phyloP scores from a whole-genome alignment of 768 basidiomycete genomes.

The Tylopilus sp. region DNA sequence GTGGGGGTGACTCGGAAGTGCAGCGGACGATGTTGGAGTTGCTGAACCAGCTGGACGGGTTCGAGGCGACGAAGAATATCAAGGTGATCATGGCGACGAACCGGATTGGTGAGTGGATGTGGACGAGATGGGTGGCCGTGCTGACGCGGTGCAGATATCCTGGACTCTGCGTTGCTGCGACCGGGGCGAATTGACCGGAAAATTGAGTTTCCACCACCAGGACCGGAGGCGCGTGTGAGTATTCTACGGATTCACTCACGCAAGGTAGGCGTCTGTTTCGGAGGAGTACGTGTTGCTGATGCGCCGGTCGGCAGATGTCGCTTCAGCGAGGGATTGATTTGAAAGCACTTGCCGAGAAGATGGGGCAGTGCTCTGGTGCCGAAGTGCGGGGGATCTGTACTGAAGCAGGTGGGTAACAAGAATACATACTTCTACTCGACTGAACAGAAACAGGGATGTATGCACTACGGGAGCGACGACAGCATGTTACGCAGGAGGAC shows the following conservation, averaged over 20 bases:
- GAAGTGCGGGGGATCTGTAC: conserved; percentile 98
- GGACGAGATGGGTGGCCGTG: background rate
- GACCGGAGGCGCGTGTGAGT: conserved; percentile 94
- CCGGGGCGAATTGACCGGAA: conserved; percentile 96
- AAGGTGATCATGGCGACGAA: conserved; percentile 97
- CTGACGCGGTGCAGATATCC: conserved; percentile 60
- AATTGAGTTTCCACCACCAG: conserved; percentile 98
- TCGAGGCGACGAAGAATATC: conserved; percentile 81
- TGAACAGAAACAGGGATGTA: conserved; percentile 71
- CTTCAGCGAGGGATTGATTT: conserved; percentile 96
- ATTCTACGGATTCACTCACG: conserved; percentile 96
- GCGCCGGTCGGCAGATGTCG: conserved; percentile 77
- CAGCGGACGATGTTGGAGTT: conserved; percentile 90
- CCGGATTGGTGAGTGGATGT: conserved; percentile 63
- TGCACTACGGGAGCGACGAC: conserved; percentile 88
- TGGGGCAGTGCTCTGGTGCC: conserved; percentile 98
- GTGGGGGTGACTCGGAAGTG: conserved; percentile 85
- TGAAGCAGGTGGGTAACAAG: conserved; percentile 78
- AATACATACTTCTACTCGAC: background rate
- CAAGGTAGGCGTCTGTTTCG: conserved; percentile 50
- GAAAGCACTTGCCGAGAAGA: conserved; percentile 95
- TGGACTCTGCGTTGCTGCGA: conserved; percentile 88
- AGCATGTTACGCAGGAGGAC: conserved; percentile 98
- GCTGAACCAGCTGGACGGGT: conserved; percentile 86
- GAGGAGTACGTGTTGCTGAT: background rate